Base-by-base conservation (phyloP, 352 stramenopile species). In the Phytophthora pinifolia region DNA sequence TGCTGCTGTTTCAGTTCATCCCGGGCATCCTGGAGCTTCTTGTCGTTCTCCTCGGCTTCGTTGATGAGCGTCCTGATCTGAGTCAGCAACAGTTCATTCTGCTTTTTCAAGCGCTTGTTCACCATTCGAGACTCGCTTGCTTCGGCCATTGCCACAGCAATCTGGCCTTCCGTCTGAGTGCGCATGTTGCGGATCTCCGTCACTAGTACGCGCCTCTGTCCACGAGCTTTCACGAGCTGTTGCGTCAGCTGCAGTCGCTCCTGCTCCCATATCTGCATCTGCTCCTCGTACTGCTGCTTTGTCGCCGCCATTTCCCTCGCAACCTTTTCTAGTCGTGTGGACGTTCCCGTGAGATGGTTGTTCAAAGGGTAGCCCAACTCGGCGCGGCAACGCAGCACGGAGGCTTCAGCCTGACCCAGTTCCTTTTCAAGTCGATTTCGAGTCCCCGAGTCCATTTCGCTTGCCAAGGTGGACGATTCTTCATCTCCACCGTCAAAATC, bases 41-140 rank as follows among this genome's bases (percentile, higher is more conserved):
- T 78, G 45, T 76, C 74, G 18, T 54, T 76, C 17, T 67, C 67
- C 50, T 70, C 62, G 14, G 72, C 63, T 53, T 89, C 80, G 37
- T 88, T 74, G 14, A 90, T 81, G 1, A 94, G 62, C 18, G 81
- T 81, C 25, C 80, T 64, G 39, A 94, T 92, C 39, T 94, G 83
- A 4, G 75, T 92, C 37, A 94, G 30, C 25, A 94, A 42, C 34
- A 94, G 52, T 50, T 90, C 81, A 45, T 94, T 94, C 54, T 94
- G 83, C 54, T 80, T 87, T 50, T 94, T 92, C 46, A 94, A 51
- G 3, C 83, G 68, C 32, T 72, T 78, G 47, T 94, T 92, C 39
- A 92, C 83, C 83, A 94, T 94, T n/a, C 83, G 75, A n/a, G 83
- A 77, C 52, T 94, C 83, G 36, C 68, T 86, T 4, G 83, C 83